Conservation (phyloP, 495 filamentous ascomycete species). For the Talaromyces proteolyticus region DNA sequence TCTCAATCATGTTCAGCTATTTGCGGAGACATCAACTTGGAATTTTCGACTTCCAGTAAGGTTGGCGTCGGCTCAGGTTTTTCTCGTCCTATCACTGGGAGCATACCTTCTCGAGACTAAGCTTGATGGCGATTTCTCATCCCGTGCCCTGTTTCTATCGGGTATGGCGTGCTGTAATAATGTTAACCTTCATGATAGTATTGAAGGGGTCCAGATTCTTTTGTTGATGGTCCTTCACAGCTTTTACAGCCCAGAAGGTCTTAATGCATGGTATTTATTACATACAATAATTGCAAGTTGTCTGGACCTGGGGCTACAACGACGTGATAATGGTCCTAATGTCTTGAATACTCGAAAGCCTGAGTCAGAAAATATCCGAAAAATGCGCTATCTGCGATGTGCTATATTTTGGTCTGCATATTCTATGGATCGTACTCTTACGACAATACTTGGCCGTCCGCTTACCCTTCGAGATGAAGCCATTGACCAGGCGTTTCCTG, state of each 20-base stretch:
- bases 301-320: slow-evolving; percentile 2
- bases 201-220: neutral
- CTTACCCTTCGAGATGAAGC: slow-evolving; percentile 2
- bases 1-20: neutral
- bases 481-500: neutral
- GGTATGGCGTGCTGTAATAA: neutral
- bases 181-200: neutral
- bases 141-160: neutral
- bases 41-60: neutral
- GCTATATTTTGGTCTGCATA: slow-evolving; percentile 3
- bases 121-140: neutral
- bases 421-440: neutral
- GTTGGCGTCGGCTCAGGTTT: neutral
- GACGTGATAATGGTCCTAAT: neutral
- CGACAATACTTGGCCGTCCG: neutral
- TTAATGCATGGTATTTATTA: slow-evolving; percentile 1
- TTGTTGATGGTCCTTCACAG: neutral
- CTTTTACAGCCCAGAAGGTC: neutral
- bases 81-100: neutral
- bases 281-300: slow-evolving; percentile 4
- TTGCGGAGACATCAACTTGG: neutral
- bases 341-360: too few species aligned
- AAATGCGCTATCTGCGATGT: neutral
- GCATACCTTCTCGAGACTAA: neutral
- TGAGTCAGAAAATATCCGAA: neutral